Base-by-base conservation (phyloP, 352 stramenopile species). In the Phytophthora ohioensis region DNA sequence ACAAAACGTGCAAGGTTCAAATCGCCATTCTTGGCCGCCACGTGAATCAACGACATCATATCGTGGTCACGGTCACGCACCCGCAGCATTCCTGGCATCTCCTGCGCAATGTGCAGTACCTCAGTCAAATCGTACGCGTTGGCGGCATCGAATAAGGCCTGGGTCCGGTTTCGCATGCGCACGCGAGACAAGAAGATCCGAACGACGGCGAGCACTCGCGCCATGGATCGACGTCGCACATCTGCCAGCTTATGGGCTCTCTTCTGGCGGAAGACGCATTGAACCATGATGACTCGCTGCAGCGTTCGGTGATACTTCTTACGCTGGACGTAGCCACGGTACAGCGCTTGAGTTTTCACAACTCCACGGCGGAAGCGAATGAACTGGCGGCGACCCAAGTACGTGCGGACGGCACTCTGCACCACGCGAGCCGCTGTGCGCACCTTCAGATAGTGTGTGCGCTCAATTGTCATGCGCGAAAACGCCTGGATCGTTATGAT, bases 41-140 rank as follows among this genome's bases (percentile, higher is more conserved):
- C 88, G 76, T 97, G 91, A 31, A 97, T 84, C 12, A 97, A 73
- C 21, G 88, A 96, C 76, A 95, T 92, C 84, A 93, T 90, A 36
- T 95, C 81, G 65, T 90, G 78, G 30, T 74, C 69, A 53, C 85
- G 85, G 39, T 96, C 89, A 45, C 89, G 85, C 3, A 95, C 85
- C 10, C 88, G 85, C 9, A 95, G 57, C 84, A 93, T 94, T 8
- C 87, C 87, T 8, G 88, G 90, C 47, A 91, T 79, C 36, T 95
- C 82, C 62, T 95, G 90, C 3, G 87, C 82, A 69, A 96, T 85
- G 53, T 88, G 86, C n/a, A 93, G 78, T 11, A 96, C 86, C 38
- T 85, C 77, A 1, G 90, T 94, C 41, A 95, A 71, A 65, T 96
- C 82, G 74, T 87, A 94, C 47, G 78, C 67, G 46, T 94, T 84